Evolutionary conservation across 2,329 filamentous ascomycete species (phyloP).

Genomic region (Sporothrix variecibatus): DNA sequence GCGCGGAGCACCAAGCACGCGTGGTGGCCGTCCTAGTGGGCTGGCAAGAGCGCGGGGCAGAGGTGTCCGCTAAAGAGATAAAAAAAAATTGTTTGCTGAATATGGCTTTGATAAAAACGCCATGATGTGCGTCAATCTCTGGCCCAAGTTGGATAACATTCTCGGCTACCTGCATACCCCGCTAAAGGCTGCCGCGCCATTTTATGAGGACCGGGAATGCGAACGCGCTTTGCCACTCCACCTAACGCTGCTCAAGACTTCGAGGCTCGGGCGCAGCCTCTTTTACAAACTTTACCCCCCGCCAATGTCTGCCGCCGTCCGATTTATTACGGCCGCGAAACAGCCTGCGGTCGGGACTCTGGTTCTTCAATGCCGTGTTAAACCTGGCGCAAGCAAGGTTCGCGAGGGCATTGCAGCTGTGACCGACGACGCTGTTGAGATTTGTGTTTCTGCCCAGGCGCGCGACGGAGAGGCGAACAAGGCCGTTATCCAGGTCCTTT

Average conservation of each 20-base stretch:
- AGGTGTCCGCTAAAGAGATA: conserved; percentile 45
- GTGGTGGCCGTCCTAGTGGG: conserved; percentile 46
- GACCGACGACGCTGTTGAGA: conserved; percentile 58
- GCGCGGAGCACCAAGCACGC: conserved; percentile 38
- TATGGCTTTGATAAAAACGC: background rate
- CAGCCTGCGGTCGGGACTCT: conserved; percentile 51
- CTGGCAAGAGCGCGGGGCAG: conserved; percentile 50
- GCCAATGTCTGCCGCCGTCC: conserved; percentile 36
- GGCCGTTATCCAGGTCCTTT: conserved; percentile 64
- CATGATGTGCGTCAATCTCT: background rate
- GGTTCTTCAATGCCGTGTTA: conserved; percentile 66
- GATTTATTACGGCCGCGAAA: conserved; percentile 51
- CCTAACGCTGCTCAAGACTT: background rate
- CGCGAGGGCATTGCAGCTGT: conserved; percentile 63
- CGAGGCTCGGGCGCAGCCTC: background rate
- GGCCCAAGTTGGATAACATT: background rate
- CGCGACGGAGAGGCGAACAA: conserved; percentile 69
- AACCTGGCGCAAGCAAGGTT: conserved; percentile 62
- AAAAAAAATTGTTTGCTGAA: no score
- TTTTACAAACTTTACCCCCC: background rate
- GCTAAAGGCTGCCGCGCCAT: background rate
- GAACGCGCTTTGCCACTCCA: background rate
- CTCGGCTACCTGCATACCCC: conserved; percentile 30
- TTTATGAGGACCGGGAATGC: background rate
- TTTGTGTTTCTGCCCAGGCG: conserved; percentile 67